Conservation (phyloP, 495 filamentous ascomycete species). For the Trichoderma asperelloides region DNA sequence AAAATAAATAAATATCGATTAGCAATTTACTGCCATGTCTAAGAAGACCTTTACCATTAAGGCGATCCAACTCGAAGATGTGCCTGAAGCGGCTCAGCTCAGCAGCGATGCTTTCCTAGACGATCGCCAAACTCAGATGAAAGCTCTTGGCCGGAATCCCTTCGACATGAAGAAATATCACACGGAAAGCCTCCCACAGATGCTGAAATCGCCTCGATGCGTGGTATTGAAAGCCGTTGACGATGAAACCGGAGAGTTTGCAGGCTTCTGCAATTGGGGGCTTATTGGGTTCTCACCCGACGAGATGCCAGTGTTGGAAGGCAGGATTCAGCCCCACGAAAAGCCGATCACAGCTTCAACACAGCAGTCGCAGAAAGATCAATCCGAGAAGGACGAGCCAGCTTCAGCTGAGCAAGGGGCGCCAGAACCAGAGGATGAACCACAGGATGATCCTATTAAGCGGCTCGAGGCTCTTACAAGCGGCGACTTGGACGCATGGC, state of each 20-base stretch:
- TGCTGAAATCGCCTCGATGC: background rate
- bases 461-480: slow-evolving; percentile 19
- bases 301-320: background rate
- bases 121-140: slow-evolving; percentile 14
- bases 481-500: slow-evolving; percentile 18
- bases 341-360: background rate
- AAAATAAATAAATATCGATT: background rate
- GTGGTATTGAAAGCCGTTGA: slow-evolving; percentile 7
- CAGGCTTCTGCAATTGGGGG: slow-evolving; percentile 8
- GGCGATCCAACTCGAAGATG: slow-evolving; percentile 8
- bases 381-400: background rate
- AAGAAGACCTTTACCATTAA: slow-evolving; percentile 8
- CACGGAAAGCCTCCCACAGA: background rate
- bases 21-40: background rate
- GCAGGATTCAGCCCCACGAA: background rate
- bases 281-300: background rate
- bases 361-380: background rate
- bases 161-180: slow-evolving; percentile 11
- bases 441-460: slow-evolving; percentile 13
- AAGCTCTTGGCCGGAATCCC: slow-evolving; percentile 10
- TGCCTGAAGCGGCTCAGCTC: slow-evolving; percentile 13
- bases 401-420: background rate
- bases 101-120: slow-evolving; percentile 11
- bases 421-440: background rate
- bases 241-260: background rate